phyloP scores from a whole-genome alignment of 2,329 filamentous ascomycete species.

The Clarireedia sp. region DNA sequence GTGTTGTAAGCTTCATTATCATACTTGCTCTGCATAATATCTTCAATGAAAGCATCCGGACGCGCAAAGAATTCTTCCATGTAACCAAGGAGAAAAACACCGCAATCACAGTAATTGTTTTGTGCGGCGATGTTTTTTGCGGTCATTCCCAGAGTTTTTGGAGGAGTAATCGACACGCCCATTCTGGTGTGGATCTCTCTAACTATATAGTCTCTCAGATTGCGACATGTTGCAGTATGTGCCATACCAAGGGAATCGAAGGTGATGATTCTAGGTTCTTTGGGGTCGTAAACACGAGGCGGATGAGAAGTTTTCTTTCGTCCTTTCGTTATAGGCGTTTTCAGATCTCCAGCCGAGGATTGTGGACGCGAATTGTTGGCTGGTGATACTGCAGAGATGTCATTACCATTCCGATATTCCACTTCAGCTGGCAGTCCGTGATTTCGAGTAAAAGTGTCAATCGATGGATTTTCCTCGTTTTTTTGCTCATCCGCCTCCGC shows the following conservation, averaged over 20 bases:
- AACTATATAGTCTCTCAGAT: slow-evolving; percentile 68
- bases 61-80: slow-evolving; percentile 71
- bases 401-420: background rate
- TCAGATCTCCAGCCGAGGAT: background rate
- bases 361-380: no score
- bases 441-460: background rate
- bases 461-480: background rate
- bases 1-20: slow-evolving; percentile 44
- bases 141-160: slow-evolving; percentile 46
- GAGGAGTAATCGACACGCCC: slow-evolving; percentile 26
- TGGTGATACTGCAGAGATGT: background rate
- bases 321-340: slow-evolving; percentile 25
- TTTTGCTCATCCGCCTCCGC: no score
- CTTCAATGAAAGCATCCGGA: slow-evolving; percentile 61
- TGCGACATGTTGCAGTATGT: slow-evolving; percentile 56
- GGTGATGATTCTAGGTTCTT: slow-evolving; percentile 67
- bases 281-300: slow-evolving; percentile 38
- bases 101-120: slow-evolving; percentile 81
- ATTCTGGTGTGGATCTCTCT: slow-evolving; percentile 63
- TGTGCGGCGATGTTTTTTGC: slow-evolving; percentile 71
- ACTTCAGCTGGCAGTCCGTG: background rate
- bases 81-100: slow-evolving; percentile 79
- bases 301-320: slow-evolving; percentile 24
- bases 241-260: slow-evolving; percentile 72
- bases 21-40: slow-evolving; percentile 53